Conservation (phyloP, 1,139 yeast species). For the Nadsonia starkeyi-henricii region DNA sequence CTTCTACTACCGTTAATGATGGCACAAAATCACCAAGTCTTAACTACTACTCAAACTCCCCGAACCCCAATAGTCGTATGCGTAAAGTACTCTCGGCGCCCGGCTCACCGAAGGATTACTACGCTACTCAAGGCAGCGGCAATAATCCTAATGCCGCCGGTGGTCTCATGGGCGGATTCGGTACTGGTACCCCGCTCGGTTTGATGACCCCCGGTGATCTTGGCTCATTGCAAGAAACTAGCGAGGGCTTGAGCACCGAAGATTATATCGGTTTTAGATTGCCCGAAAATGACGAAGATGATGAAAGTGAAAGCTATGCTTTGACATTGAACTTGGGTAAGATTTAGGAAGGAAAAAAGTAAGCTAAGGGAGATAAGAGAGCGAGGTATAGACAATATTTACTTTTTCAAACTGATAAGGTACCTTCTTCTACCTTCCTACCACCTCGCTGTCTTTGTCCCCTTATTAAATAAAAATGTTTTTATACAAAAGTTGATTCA, state of each 20-base stretch:
- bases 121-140: background rate
- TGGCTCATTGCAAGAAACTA: slow-evolving; percentile 88
- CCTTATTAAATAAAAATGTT: too few species aligned
- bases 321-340: slow-evolving; percentile 13
- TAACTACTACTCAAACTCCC: background rate
- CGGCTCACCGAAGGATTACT: slow-evolving; percentile 62
- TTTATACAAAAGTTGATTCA: too few species aligned
- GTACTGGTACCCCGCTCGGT: slow-evolving; percentile 18
- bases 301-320: slow-evolving; percentile 12
- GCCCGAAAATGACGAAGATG: slow-evolving; percentile 42
- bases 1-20: slow-evolving; percentile 8
- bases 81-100: slow-evolving; percentile 82
- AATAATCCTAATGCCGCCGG: background rate
- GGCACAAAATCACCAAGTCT: too few species aligned
- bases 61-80: slow-evolving; percentile 52
- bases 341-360: too few species aligned
- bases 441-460: too few species aligned
- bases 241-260: slow-evolving; percentile 56
- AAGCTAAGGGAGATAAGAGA: too few species aligned
- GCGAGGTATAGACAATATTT: too few species aligned
- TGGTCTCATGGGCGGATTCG: background rate
- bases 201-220: slow-evolving; percentile 97
- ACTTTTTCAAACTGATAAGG: background rate
- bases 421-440: background rate
- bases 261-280: slow-evolving; percentile 73